Evolutionary conservation across 2,329 filamentous ascomycete species (phyloP).

Genomic region (Aureobasidium vineae): DNA sequence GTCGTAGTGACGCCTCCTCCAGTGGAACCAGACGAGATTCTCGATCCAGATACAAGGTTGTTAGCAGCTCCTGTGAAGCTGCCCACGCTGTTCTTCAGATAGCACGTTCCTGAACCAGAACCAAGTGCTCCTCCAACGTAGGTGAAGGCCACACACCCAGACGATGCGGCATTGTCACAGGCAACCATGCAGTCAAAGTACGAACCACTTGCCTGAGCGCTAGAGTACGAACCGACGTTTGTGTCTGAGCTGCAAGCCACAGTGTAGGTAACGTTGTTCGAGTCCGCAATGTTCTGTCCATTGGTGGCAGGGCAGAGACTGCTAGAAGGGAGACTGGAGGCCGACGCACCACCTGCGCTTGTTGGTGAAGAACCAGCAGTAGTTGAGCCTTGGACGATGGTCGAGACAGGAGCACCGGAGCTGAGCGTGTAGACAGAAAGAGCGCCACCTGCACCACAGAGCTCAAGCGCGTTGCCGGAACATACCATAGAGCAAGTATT

Average conservation of each 20-base stretch:
- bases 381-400: conserved; percentile 27
- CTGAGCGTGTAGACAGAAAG: conserved; percentile 34
- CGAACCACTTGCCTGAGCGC: conserved; percentile 12
- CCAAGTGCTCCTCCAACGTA: conserved; percentile 28
- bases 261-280: conserved; percentile 25
- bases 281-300: conserved; percentile 19
- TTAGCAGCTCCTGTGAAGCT: conserved; percentile 9
- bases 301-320: conserved; percentile 29
- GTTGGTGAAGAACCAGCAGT: conserved; percentile 23
- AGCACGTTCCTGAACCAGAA: conserved; percentile 21
- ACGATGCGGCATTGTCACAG: conserved; percentile 23
- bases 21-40: neutral
- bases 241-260: conserved; percentile 24
- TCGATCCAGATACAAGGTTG: conserved; percentile 23
- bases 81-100: conserved; percentile 20
- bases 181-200: conserved; percentile 28
- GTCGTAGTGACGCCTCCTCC: conserved; percentile 5
- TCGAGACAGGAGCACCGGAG: conserved; percentile 22
- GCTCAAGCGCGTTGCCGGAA: conserved; percentile 33
- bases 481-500: conserved; percentile 37
- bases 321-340: conserved; percentile 28
- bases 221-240: conserved; percentile 18
- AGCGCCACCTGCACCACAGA: conserved; percentile 35
- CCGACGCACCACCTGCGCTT: neutral
- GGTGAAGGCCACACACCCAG: conserved; percentile 23